Conservation (phyloP, 345 rosid genomes). For the Eucalyptus albens region DNA sequence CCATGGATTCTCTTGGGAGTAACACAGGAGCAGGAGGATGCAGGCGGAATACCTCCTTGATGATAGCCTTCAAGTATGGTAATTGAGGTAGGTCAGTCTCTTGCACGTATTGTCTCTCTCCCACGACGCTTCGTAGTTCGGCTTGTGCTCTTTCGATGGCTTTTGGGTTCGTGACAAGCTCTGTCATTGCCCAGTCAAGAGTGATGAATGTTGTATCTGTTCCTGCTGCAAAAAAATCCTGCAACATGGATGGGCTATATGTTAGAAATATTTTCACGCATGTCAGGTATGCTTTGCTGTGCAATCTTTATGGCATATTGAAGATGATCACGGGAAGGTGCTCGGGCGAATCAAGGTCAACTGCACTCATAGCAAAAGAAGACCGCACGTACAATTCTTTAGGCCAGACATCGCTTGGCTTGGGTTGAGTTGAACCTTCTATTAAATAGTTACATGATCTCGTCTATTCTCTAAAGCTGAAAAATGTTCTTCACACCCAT, state of each 20-base stretch:
- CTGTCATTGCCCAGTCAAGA: conserved; percentile 32
- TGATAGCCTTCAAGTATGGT: conserved; percentile 27
- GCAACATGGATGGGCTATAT: background rate
- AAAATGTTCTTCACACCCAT: too few species aligned
- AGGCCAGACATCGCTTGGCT: background rate
- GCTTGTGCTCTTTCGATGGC: conserved; percentile 24
- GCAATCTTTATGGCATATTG: background rate
- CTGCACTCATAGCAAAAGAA: background rate
- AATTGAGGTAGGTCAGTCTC: conserved; percentile 31
- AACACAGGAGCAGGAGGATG: conserved; percentile 45
- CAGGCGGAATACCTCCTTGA: conserved; percentile 40
- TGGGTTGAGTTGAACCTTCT: background rate
- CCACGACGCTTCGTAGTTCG: conserved; percentile 18
- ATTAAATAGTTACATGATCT: background rate
- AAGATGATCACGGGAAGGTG: background rate
- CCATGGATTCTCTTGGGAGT: conserved; percentile 45
- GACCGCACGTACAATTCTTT: background rate
- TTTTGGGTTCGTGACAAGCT: conserved; percentile 18
- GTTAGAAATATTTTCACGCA: background rate
- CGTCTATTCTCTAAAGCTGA: too few species aligned
- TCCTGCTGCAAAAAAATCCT: conserved; percentile 36
- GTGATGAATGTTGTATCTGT: conserved; percentile 19
- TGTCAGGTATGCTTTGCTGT: background rate
- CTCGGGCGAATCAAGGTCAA: background rate
- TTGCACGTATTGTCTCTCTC: conserved; percentile 10